These are phyloP conservation scores for Phytophthora hybrid DNA, from an alignment of 352 stramenopile genomes.

Conservation along the genomic window DNA sequence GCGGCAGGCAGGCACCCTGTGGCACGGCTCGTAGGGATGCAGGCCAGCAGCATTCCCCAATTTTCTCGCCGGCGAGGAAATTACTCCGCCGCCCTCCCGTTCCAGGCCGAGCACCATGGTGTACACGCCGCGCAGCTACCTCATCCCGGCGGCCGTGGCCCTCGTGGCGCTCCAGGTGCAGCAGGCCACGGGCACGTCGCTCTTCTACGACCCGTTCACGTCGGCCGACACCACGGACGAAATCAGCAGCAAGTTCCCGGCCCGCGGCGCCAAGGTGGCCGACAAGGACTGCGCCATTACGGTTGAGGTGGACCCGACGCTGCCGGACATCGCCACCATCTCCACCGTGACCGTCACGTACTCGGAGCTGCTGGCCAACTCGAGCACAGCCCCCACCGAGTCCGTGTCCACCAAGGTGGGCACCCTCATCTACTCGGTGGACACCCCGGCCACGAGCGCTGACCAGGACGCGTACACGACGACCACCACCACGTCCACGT, in stretches of 20 bases:
- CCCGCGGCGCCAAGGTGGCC: slow-evolving; percentile 11
- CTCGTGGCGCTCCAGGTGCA: slow-evolving; percentile 26
- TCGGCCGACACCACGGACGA: slow-evolving; percentile 20
- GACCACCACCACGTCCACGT: slow-evolving; percentile 25
- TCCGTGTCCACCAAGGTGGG: slow-evolving; percentile 29
- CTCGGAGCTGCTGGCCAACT: slow-evolving; percentile 30
- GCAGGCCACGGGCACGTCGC: slow-evolving; percentile 19
- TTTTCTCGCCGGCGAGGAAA: slow-evolving; percentile 42
- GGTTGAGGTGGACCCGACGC: slow-evolving; percentile 22
- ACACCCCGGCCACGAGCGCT: slow-evolving; percentile 14
- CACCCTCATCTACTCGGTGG: slow-evolving; percentile 8
- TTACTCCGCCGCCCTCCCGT: slow-evolving; percentile 15
- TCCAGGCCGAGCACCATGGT: slow-evolving; percentile 30
- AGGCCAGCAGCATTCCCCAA: slow-evolving; percentile 32
- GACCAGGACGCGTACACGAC: slow-evolving; percentile 39
- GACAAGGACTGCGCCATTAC: slow-evolving; percentile 27
- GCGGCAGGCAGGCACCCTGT: not conserved
- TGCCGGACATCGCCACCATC: slow-evolving; percentile 27
- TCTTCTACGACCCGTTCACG: slow-evolving; percentile 27
- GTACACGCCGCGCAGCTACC: slow-evolving; percentile 30
- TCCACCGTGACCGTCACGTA: slow-evolving; percentile 15
- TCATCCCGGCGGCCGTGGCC: slow-evolving; percentile 28
- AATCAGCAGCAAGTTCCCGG: slow-evolving; percentile 33
- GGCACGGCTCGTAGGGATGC: slow-evolving; percentile 9
- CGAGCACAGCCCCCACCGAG: slow-evolving; percentile 22